Evolutionary conservation across 192 early-diverging fungal species (phyloP).

Genomic region (Coemansia sp.): DNA sequence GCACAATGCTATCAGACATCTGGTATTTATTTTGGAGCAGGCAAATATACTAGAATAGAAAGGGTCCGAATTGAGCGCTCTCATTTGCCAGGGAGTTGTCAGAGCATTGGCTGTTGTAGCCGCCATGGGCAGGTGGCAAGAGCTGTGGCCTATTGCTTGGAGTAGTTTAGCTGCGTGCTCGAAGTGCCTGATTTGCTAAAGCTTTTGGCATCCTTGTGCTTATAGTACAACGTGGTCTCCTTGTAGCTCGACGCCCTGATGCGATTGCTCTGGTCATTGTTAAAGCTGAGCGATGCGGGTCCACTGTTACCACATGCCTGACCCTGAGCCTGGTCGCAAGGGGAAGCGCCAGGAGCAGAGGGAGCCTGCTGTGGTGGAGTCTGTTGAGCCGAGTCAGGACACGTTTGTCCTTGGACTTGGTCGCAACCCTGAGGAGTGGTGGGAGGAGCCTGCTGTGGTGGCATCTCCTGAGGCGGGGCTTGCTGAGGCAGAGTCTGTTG

Average conservation of each 20-base stretch:
- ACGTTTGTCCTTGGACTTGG: neutral
- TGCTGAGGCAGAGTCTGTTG: neutral
- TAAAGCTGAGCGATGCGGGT: conserved; percentile 17
- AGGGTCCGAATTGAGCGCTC: too few species aligned
- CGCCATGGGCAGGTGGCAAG: too few species aligned
- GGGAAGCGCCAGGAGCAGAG: neutral
- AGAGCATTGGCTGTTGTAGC: too few species aligned
- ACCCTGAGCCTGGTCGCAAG: conserved; percentile 5
- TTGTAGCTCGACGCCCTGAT: conserved; percentile 11
- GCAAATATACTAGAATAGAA: too few species aligned
- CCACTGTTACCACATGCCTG: neutral
- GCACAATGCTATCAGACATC: too few species aligned
- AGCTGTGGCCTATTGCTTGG: neutral
- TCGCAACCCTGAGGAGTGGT: neutral
- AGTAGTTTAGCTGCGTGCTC: conserved; percentile 27
- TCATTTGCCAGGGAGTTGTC: too few species aligned
- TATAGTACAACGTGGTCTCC: conserved; percentile 37
- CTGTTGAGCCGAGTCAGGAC: conserved; percentile 4
- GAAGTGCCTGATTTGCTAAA: conserved; percentile 18
- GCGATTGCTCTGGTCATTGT: conserved; percentile 24
- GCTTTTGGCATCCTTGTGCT: conserved; percentile 31
- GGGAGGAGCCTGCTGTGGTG: neutral
- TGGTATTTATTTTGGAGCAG: too few species aligned
- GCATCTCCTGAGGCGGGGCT: neutral
- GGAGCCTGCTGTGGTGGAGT: conserved; percentile 3